These are phyloP conservation scores for Anacardium occidentale DNA, from an alignment of 345 rosid genomes.

Conservation along the genomic window DNA sequence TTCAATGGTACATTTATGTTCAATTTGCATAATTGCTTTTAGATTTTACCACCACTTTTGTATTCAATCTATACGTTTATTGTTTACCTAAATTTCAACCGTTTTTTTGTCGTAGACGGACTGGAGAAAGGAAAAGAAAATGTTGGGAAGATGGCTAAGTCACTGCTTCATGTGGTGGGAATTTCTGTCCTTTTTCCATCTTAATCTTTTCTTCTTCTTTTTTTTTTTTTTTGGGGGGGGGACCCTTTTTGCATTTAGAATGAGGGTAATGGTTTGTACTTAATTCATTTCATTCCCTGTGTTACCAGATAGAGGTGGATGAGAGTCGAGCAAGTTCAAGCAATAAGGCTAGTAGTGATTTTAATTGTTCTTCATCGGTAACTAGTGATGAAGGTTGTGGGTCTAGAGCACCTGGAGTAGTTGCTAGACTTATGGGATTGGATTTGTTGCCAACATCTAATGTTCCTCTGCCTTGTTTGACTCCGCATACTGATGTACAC, in stretches of 20 bases:
- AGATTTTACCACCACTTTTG: background rate
- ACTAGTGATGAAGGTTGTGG: conserved; percentile 68
- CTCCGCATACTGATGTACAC: conserved; percentile 35
- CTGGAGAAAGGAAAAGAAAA: conserved; percentile 46
- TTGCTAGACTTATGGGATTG: conserved; percentile 96
- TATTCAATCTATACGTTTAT: too few species aligned
- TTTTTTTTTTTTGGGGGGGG: conserved; percentile 9
- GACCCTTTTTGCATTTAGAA: background rate
- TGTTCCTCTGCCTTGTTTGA: conserved; percentile 36
- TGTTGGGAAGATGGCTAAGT: conserved; percentile 27
- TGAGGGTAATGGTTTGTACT: conserved; percentile 8
- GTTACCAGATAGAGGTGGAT: conserved; percentile 47
- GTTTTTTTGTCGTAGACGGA: conserved; percentile 34
- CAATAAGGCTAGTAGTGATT: conserved; percentile 48
- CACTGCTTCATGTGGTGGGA: conserved; percentile 44
- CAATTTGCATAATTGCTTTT: background rate
- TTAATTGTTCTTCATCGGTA: conserved; percentile 58
- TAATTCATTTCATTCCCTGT: conserved; percentile 18
- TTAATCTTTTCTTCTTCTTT: conserved; percentile 7
- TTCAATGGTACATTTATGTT: conserved; percentile 37
- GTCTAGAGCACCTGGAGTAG: conserved; percentile 75
- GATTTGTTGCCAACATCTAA: conserved; percentile 71
- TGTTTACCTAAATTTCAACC: background rate
- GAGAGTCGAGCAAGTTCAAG: conserved; percentile 40
- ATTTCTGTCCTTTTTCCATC: conserved; percentile 7